phyloP scores from a whole-genome alignment of 495 filamentous ascomycete species.

The Aspergillus funiculosus region DNA sequence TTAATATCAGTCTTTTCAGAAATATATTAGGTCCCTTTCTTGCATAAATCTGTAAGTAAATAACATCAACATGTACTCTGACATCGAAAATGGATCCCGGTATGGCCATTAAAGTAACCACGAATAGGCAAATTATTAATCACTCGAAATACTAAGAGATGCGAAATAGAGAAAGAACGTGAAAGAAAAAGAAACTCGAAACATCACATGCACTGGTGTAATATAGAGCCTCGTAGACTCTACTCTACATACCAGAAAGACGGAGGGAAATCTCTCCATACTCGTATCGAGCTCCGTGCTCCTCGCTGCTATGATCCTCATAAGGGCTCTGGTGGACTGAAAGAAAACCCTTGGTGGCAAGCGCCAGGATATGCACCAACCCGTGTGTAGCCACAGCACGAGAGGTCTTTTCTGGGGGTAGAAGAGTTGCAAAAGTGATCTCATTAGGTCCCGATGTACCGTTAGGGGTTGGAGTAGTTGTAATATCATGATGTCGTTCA shows the following conservation, averaged over 20 bases:
- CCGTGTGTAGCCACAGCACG: constrained; percentile 62
- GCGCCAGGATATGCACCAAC: constrained; percentile 64
- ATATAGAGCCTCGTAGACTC: too few relatives aligned
- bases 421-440: constrained; percentile 51
- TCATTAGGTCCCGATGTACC: not conserved
- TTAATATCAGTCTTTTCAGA: not conserved
- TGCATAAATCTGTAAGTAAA: too few relatives aligned
- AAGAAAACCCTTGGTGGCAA: constrained; percentile 57
- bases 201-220: too few relatives aligned
- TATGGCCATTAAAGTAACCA: too few relatives aligned
- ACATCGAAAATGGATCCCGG: too few relatives aligned
- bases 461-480: too few relatives aligned
- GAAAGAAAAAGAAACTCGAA: not conserved
- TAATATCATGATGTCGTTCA: too few relatives aligned
- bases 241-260: constrained; percentile 16
- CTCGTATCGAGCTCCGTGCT: constrained; percentile 22
- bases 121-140: too few relatives aligned
- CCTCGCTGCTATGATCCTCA: constrained; percentile 19
- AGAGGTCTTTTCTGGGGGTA: constrained; percentile 49
- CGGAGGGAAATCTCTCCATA: constrained; percentile 31
- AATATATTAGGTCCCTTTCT: too few relatives aligned
- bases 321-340: constrained; percentile 24
- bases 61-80: too few relatives aligned
- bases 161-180: too few relatives aligned
- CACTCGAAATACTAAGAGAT: too few relatives aligned